Evolutionary conservation across 441 rosid species (phyloP).

Genomic region (Melastoma candidum): DNA sequence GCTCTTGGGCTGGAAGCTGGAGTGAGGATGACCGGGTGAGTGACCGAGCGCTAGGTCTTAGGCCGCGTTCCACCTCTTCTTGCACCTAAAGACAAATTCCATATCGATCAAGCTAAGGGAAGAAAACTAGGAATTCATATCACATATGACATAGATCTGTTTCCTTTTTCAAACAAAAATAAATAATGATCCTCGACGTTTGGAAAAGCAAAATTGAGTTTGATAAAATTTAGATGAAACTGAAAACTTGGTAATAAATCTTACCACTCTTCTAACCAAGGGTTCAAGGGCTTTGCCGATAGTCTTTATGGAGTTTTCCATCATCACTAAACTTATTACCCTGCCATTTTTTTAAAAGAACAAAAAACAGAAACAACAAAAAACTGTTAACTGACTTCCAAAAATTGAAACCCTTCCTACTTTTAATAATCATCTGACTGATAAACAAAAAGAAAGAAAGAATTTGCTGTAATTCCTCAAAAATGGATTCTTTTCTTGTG

Average conservation of each 20-base stretch:
- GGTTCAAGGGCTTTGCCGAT: constrained; percentile 49
- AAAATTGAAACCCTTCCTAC: no score
- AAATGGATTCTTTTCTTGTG: no score
- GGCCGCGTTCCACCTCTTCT: constrained; percentile 50
- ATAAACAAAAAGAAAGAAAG: no score
- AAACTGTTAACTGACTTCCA: background rate
- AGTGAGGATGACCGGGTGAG: constrained; percentile 36
- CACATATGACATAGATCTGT: no score
- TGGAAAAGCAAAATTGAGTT: background rate
- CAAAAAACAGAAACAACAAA: background rate
- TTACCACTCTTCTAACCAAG: constrained; percentile 58
- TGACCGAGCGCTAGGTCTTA: constrained; percentile 22
- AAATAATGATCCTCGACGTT: background rate
- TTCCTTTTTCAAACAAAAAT: background rate
- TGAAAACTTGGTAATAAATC: constrained; percentile 1
- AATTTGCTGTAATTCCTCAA: no score
- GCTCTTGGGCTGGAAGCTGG: constrained; percentile 45
- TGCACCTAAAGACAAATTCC: constrained; percentile 30
- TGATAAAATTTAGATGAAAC: background rate
- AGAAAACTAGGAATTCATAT: no score
- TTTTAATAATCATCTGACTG: no score
- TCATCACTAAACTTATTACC: constrained; percentile 33
- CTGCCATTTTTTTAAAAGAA: constrained; percentile 20
- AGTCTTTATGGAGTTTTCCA: constrained; percentile 27
- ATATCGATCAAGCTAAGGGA: background rate